Conservation (phyloP, 2,329 filamentous ascomycete genomes). For the Aspergillus pseudonomiae region DNA sequence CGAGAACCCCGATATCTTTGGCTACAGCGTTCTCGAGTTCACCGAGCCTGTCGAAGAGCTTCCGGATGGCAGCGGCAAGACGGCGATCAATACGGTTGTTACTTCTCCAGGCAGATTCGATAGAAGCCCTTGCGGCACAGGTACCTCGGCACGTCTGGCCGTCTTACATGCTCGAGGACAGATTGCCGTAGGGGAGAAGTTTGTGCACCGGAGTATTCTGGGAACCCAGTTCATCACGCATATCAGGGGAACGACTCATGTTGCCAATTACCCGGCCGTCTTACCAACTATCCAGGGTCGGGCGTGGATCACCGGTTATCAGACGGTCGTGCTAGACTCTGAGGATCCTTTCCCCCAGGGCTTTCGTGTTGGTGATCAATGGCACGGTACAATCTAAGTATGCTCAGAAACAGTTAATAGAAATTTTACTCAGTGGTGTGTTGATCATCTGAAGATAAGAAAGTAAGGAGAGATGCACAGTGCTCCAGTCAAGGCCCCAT, state of each 20-base stretch:
- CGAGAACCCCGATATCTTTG: not conserved
- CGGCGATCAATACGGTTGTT: not conserved
- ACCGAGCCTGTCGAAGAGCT: not conserved
- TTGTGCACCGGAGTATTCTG: not conserved
- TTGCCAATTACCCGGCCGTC: not conserved
- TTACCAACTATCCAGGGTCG: not conserved
- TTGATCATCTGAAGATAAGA: too few species aligned
- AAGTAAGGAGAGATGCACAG: too few species aligned
- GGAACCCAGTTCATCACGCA: not conserved
- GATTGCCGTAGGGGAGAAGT: not conserved
- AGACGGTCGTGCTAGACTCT: not conserved
- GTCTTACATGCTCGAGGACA: not conserved
- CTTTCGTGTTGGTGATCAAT: not conserved
- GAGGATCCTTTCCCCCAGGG: not conserved
- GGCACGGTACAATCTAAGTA: not conserved
- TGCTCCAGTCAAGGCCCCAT: too few species aligned
- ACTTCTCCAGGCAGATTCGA: not conserved
- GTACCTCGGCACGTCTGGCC: not conserved
- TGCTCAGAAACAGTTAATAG: not conserved
- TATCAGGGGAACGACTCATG: not conserved
- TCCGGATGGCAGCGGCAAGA: not conserved
- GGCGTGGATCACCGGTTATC: not conserved
- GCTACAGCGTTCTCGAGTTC: not conserved
- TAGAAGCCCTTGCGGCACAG: not conserved
- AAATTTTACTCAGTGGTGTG: too few species aligned